Base-by-base conservation (phyloP, 805 yeast genomes). In the Wickerhamia fluorescens region DNA sequence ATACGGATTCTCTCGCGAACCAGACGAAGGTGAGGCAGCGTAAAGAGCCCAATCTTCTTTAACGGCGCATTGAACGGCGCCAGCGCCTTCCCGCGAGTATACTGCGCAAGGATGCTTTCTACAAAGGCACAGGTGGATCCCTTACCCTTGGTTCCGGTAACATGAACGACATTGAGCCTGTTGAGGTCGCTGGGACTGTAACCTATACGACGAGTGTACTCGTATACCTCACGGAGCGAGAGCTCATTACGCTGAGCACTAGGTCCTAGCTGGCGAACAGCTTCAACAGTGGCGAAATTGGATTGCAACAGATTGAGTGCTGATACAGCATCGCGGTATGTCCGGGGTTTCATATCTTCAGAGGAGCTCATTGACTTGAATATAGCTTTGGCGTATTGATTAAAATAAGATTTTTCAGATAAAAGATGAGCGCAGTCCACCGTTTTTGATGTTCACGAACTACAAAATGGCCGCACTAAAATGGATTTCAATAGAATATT, bases 81-180 rank as follows among this genome's bases (percentile, higher is more conserved):
- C n/a, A 22, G 11, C 4, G 15, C 16, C 7, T 36, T 32, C 20
- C 42, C 44, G 4, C 31, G 15, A 23, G 39, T 36, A 45, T 85
- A 85, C 48, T 85, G 85, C 6, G 56, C 47, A 36, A 94, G 55
- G 22, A 94, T 85, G 3, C 92, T 75, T 45, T 84, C 83, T 3
- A 87, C 74, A 49, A 92, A 92, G 0, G 98, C 96, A 56, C 96
- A 89, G 0, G 97, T 89, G 1, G 96, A 87, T 1, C 99, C 99
- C 58, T 92, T 92, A 9, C 99, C 99, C 53, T 92, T 92, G 1
- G 99, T 92, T 13, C 99, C 99, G 0, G 99, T 88, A 20, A 94
- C 80, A 49, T 92, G 99, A 23, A 92, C 70, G 3, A 87, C 68
- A 43, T 88, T 88, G 43, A 92, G 53, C 36, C 56, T 67, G 56